phyloP scores from a whole-genome alignment of 1,284 basidiomycete species.

The Apiotrichum sp. region DNA sequence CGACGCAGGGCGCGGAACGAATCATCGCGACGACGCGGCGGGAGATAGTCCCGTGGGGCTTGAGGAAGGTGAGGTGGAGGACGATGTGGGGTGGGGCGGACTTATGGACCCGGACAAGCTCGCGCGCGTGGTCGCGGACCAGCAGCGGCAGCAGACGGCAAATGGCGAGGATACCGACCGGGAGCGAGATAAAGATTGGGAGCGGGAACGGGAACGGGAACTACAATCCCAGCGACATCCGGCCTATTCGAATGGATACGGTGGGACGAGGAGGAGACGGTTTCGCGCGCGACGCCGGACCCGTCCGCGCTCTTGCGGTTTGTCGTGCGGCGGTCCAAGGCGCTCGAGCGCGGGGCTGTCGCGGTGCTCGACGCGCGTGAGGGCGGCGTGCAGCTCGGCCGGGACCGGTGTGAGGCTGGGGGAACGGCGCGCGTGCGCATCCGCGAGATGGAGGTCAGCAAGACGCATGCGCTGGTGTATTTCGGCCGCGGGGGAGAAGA shows the following conservation, averaged over 20 bases:
- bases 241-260: slow-evolving; percentile 4
- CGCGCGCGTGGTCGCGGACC: slow-evolving; percentile 17
- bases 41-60: slow-evolving; percentile 2
- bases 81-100: slow-evolving; percentile 44
- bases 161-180: not conserved
- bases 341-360: slow-evolving; percentile 21
- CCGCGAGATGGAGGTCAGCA: slow-evolving; percentile 46
- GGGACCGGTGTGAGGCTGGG: slow-evolving; percentile 35
- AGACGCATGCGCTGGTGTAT: slow-evolving; percentile 41
- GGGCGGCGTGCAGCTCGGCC: slow-evolving; percentile 38
- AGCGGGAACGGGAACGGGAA: not conserved
- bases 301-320: slow-evolving; percentile 35
- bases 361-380: slow-evolving; percentile 40
- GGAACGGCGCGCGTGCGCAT: slow-evolving; percentile 33
- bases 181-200: too few species aligned
- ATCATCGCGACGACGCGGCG: not conserved
- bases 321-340: slow-evolving; percentile 29
- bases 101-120: slow-evolving; percentile 40
- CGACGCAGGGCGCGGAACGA: not conserved
- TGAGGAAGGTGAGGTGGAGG: slow-evolving; percentile 42
- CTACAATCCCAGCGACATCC: not conserved
- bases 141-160: not conserved
- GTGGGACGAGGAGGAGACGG: not conserved
- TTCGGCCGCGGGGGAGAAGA: slow-evolving; percentile 9
- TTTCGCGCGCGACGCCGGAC: not conserved